Percentiles rank a stretch among this genome's conserved stretches.
Conservation (phyloP, 225 moss, liverwort and hornwort species). For the Anthoceros angustus region DNA sequence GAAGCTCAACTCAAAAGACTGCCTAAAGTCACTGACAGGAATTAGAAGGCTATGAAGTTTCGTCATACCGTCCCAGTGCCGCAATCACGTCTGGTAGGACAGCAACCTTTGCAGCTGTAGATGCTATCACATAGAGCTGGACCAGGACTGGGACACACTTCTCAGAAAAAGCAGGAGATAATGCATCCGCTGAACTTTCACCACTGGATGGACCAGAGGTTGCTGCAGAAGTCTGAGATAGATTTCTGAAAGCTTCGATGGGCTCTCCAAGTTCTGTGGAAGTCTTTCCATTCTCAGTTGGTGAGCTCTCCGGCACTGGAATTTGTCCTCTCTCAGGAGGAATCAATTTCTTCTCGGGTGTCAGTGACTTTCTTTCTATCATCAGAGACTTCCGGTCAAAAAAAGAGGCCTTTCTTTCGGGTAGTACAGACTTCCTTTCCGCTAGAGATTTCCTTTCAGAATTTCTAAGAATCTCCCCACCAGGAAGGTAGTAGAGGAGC, state of each 20-base stretch:
- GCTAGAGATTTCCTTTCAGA: neutral
- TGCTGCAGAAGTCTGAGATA: constrained; percentile 22
- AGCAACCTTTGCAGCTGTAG: constrained; percentile 38
- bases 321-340: neutral
- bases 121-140: constrained; percentile 49
- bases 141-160: constrained; percentile 55
- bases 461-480: constrained; percentile 27
- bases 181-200: constrained; percentile 22
- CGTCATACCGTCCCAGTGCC: constrained; percentile 59
- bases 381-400: neutral
- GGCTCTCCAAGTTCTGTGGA: neutral
- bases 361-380: neutral
- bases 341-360: neutral
- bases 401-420: neutral
- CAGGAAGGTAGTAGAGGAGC: constrained; percentile 79
- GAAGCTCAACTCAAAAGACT: neutral
- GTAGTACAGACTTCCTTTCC: neutral
- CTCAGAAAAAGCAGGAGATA: constrained; percentile 49
- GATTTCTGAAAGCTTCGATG: neutral
- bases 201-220: constrained; percentile 16
- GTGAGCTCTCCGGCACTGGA: neutral
- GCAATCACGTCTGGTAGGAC: constrained; percentile 72
- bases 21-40: no score
- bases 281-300: neutral
- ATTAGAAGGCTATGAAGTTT: neutral